Base-by-base conservation (phyloP, 768 basidiomycete species). In the Neoboletus magnificus region DNA sequence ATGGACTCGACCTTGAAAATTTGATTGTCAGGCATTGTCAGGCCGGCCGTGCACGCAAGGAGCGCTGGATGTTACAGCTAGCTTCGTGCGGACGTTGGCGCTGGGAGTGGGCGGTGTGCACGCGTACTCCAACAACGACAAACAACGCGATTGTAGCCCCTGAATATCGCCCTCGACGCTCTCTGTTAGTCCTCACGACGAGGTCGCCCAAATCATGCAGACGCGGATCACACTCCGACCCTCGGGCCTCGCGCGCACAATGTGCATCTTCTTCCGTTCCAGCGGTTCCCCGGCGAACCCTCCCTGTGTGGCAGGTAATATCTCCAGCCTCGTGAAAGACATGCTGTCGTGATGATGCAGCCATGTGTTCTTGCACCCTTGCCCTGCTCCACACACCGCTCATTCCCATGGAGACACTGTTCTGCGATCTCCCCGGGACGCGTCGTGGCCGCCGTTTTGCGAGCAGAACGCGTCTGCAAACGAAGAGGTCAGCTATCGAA, bases 1-100 rank as follows among this genome's bases (percentile, higher is more conserved):
- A 20, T 4, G 42, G 15, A 39, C 29, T 23, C n/a, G 60, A 86
- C 91, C 85, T 93, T 93, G 81, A 93, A 93, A 69, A 93, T 93
- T 70, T 91, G 89, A 48, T 82, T 80, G 62, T 91, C 89, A 22
- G 90, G 87, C 90, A 91, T 91, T 29, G 60, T 59, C 20, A 29
- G 55, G 18, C n/a, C n/a, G 20, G 30, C n/a, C 50, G 43, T 50
- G 55, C 50, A 51, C 50, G 63, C 49, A 54, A 45, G 27, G 55
- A 52, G 54, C 48, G 40, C 18, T 45, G 51, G 23, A 29, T 27
- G 53, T 36, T 48, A 42, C n/a, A 25, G 40, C 41, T 49, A 44
- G 52, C 41, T 37, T 40, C 36, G 39, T 55, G 55, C 30, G 49
- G 43, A 45, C 13, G 49, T 57, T 58, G 58, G 59, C 52, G 58